These are phyloP conservation scores for Nadsonia starkeyi-henricii DNA, from an alignment of 1,139 yeast genomes.

Conservation along the genomic window DNA sequence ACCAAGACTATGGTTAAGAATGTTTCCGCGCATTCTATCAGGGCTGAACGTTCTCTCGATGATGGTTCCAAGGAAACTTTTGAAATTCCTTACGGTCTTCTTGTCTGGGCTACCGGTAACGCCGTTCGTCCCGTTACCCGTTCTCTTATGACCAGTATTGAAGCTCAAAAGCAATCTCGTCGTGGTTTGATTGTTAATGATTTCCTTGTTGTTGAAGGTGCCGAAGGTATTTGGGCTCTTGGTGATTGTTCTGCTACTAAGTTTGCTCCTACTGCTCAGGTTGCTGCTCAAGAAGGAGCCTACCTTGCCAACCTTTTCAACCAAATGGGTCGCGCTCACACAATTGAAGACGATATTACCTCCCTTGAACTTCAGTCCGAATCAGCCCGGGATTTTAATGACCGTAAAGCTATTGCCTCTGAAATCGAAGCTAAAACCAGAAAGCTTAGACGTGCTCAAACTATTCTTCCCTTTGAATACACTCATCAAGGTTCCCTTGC, in stretches of 20 bases:
- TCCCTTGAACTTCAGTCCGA: slow-evolving; percentile 29
- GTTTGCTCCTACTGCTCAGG: slow-evolving; percentile 93
- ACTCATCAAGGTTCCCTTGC: slow-evolving; percentile 53
- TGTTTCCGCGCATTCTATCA: slow-evolving; percentile 54
- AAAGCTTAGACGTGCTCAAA: slow-evolving; percentile 45
- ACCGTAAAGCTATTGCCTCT: slow-evolving; percentile 21
- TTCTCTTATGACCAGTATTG: slow-evolving; percentile 52
- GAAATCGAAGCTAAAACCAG: slow-evolving; percentile 27
- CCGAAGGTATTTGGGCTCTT: slow-evolving; percentile 70
- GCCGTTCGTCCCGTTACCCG: slow-evolving; percentile 71
- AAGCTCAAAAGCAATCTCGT: slow-evolving; percentile 75
- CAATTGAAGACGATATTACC: slow-evolving; percentile 33
- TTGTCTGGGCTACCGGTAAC: slow-evolving; percentile 97
- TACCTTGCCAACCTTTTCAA: slow-evolving; percentile 64
- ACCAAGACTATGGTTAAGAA: slow-evolving; percentile 81
- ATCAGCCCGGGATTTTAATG: slow-evolving; percentile 19
- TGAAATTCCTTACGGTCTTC: slow-evolving; percentile 75
- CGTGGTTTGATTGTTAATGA: slow-evolving; percentile 84
- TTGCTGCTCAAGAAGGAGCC: slow-evolving; percentile 87
- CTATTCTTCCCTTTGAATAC: slow-evolving; percentile 55
- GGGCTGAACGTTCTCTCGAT: slow-evolving; percentile 55
- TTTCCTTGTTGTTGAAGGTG: slow-evolving; percentile 69
- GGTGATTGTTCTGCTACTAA: slow-evolving; percentile 92
- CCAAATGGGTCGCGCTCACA: slow-evolving; percentile 54
- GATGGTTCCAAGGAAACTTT: slow-evolving; percentile 46